phyloP scores from a whole-genome alignment of 163 green algal genomes.

The Scenedesmus sp. region DNA sequence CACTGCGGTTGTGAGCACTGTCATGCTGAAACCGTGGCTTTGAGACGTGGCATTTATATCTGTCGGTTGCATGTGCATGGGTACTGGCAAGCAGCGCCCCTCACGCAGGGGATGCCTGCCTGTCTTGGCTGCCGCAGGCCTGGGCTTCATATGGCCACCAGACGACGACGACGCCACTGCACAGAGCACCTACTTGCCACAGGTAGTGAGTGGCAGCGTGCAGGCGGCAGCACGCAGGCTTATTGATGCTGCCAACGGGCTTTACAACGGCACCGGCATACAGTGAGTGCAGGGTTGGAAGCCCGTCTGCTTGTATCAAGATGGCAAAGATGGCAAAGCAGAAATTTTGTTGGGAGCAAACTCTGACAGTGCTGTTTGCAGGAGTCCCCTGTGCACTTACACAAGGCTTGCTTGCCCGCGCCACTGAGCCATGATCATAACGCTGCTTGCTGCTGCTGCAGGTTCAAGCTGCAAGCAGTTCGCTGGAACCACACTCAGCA shows the following conservation, averaged over 20 bases:
- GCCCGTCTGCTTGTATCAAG: no score
- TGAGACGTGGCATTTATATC: no score
- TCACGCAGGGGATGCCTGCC: not conserved
- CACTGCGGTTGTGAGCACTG: not conserved
- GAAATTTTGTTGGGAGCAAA: no score
- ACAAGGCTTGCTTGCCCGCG: no score
- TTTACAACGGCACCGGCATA: constrained; percentile 2
- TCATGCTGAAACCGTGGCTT: not conserved
- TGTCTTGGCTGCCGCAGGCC: not conserved
- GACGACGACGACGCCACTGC: not conserved
- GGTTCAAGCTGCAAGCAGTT: constrained; percentile 5
- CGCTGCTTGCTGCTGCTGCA: not conserved
- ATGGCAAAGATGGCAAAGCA: no score
- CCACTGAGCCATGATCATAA: no score
- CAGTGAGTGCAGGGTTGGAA: not conserved
- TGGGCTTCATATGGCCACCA: not conserved
- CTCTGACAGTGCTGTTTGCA: no score
- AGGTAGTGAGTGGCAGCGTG: not conserved
- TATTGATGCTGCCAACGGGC: not conserved
- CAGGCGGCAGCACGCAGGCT: constrained; percentile 16
- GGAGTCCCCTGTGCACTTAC: no score
- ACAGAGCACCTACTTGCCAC: not conserved
- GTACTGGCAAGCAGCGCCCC: not conserved
- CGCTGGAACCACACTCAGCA: not conserved
- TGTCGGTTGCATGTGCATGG: no score